These are phyloP conservation scores for Suhomyces anneliseae DNA, from an alignment of 1,139 yeast species.

Conservation along the genomic window DNA sequence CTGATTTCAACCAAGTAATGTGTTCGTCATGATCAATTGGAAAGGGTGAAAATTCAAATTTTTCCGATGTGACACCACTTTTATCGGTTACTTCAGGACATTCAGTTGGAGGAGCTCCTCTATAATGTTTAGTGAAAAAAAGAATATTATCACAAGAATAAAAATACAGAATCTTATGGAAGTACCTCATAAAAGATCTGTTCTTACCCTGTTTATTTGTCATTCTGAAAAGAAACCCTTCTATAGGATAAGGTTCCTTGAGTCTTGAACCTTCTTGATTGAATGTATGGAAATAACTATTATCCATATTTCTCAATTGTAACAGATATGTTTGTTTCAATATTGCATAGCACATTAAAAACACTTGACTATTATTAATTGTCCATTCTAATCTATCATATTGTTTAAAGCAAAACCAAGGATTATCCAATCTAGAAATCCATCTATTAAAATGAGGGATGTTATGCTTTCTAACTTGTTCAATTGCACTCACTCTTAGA, in stretches of 20 bases:
- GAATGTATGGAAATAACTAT: constrained; percentile 6
- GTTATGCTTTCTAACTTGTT: constrained; percentile 11
- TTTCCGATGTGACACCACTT: constrained; percentile 17
- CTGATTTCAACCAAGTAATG: constrained; percentile 57
- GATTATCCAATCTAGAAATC: constrained; percentile 21
- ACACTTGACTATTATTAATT: constrained; percentile 49
- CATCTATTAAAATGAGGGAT: constrained; percentile 16
- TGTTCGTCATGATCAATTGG: constrained; percentile 47
- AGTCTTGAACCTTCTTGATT: constrained; percentile 14
- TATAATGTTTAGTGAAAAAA: constrained; percentile 54
- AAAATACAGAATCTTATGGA: constrained; percentile 60
- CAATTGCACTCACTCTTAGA: constrained; percentile 25
- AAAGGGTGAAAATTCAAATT: constrained; percentile 54
- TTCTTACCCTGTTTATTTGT: constrained; percentile 53
- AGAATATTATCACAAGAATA: constrained; percentile 62
- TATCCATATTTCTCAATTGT: constrained; percentile 50
- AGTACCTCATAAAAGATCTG: constrained; percentile 41
- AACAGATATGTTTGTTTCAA: constrained; percentile 33
- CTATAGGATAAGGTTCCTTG: constrained; percentile 66
- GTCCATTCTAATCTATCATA: constrained; percentile 83
- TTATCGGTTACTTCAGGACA: constrained; percentile 20
- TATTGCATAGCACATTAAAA: constrained; percentile 35
- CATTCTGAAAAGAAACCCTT: constrained; percentile 70
- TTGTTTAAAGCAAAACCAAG: constrained; percentile 60
- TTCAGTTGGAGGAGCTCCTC: constrained; percentile 64